phyloP scores from a whole-genome alignment of 1,284 basidiomycete genomes.

The Athelia sp. region DNA sequence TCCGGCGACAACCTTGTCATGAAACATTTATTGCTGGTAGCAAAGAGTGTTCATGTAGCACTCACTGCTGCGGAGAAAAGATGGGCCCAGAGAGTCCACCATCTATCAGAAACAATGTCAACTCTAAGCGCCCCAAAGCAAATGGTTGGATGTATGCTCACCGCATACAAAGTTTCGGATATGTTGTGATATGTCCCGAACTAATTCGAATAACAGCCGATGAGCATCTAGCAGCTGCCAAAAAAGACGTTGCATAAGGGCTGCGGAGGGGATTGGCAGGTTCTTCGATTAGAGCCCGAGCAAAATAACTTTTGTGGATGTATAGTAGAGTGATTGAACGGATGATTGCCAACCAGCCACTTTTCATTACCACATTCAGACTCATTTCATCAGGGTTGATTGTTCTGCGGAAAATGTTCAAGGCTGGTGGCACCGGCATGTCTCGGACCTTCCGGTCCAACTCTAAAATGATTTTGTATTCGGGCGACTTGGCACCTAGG shows the following conservation, averaged over 20 bases:
- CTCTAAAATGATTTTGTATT: constrained; percentile 50
- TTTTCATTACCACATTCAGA: constrained; percentile 42
- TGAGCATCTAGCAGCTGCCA: constrained; percentile 58
- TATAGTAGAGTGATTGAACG: constrained; percentile 47
- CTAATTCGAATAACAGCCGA: constrained; percentile 53
- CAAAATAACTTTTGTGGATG: constrained; percentile 58
- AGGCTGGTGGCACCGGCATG: too few species aligned
- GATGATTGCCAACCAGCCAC: constrained; percentile 45
- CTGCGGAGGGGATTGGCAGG: constrained; percentile 57
- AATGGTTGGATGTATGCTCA: constrained; percentile 11
- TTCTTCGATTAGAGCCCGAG: constrained; percentile 55
- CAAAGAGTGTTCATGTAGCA: constrained; percentile 9
- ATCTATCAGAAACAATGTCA: constrained; percentile 25
- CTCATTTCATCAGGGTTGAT: constrained; percentile 37
- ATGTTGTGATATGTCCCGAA: constrained; percentile 44
- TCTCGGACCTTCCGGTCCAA: constrained; percentile 41
- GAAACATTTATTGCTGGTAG: background rate
- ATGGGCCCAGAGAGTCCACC: constrained; percentile 53
- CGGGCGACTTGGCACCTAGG: constrained; percentile 43
- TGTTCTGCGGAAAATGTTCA: too few species aligned
- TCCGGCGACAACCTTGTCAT: constrained; percentile 54
- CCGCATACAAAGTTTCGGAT: constrained; percentile 46
- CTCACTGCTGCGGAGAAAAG: constrained; percentile 51
- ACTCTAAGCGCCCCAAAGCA: too few species aligned
- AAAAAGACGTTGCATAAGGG: constrained; percentile 58